Evolutionary conservation across 2,329 filamentous ascomycete species (phyloP).

Genomic region (Aureobasidium sp.): DNA sequence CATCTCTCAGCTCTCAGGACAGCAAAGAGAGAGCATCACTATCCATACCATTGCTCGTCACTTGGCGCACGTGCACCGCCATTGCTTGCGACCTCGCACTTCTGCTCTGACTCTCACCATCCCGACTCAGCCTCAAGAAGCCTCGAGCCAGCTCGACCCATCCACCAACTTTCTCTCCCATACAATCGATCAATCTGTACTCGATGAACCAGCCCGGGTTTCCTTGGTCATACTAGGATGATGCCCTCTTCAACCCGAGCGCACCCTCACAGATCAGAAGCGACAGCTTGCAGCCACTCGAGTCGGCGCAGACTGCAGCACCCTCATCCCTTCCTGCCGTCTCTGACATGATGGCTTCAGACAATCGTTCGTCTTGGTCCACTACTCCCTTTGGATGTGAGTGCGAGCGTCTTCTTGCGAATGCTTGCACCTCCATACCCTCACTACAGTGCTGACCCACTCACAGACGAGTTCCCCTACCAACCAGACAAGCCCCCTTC

Average conservation of each 20-base stretch:
- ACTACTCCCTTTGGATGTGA: slow-evolving; percentile 9
- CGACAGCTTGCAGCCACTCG: not conserved
- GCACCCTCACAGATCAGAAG: not conserved
- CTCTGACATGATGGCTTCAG: slow-evolving; percentile 4
- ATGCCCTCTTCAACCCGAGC: not conserved
- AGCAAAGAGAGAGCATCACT: not conserved
- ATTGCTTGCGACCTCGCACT: not conserved
- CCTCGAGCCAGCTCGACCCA: not conserved
- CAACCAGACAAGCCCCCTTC: not conserved
- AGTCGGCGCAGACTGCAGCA: not conserved
- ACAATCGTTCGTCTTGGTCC: slow-evolving; percentile 4
- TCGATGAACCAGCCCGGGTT: not conserved
- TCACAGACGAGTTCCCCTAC: slow-evolving; percentile 4
- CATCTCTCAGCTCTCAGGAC: not conserved
- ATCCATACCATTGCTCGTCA: not conserved
- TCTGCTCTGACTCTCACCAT: not conserved
- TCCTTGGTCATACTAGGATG: slow-evolving; percentile 3
- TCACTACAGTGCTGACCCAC: not conserved
- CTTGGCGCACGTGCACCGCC: not conserved
- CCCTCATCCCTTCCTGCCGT: not conserved
- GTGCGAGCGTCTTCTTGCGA: not conserved
- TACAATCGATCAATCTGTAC: not conserved
- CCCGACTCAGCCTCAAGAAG: not conserved
- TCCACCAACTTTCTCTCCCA: not conserved
- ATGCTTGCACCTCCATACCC: not conserved